Conservation (phyloP, 768 basidiomycete species). For the Pulveroboletus ravenelii region DNA sequence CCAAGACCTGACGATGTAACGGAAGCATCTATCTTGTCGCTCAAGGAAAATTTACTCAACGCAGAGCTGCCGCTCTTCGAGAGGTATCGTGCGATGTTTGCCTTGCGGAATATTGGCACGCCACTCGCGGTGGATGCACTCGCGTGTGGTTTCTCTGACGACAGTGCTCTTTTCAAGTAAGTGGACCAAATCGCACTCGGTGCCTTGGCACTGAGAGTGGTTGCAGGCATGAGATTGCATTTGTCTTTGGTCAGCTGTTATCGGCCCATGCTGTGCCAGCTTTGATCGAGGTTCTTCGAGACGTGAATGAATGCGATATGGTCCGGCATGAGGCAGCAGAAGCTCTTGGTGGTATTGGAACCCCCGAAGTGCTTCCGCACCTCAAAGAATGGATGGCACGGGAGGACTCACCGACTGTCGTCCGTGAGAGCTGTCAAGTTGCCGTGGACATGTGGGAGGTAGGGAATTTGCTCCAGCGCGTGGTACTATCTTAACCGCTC, state of each 20-base stretch:
- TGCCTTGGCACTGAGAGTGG: neutral
- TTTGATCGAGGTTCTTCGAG: conserved; percentile 70
- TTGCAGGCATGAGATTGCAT: conserved; percentile 91
- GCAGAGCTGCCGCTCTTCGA: conserved; percentile 72
- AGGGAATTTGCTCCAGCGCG: conserved; percentile 17
- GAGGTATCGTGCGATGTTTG: conserved; percentile 98
- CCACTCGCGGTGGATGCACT: conserved; percentile 84
- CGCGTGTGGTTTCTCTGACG: conserved; percentile 84
- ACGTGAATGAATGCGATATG: conserved; percentile 83
- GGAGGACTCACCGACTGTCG: conserved; percentile 80
- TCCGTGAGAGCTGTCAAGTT: conserved; percentile 92
- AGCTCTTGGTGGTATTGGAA: conserved; percentile 95
- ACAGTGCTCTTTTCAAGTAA: conserved; percentile 90
- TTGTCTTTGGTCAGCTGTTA: conserved; percentile 94
- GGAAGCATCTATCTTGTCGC: conserved; percentile 43
- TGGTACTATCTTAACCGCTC: neutral
- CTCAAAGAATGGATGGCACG: conserved; percentile 80
- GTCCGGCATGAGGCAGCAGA: conserved; percentile 98
- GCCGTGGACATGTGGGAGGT: conserved; percentile 99
- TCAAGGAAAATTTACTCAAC: conserved; percentile 65
- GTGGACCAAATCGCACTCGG: conserved; percentile 20
- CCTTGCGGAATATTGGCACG: conserved; percentile 88
- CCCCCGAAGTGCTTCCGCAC: conserved; percentile 83
- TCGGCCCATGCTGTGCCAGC: conserved; percentile 86
- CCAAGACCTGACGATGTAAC: conserved; percentile 50